A percentile compares a stretch with the other conserved stretches of the same genome.
These are phyloP conservation scores for Beauveria rudraprayagi DNA, from an alignment of 2,329 filamentous ascomycete species.

Conservation along the genomic window DNA sequence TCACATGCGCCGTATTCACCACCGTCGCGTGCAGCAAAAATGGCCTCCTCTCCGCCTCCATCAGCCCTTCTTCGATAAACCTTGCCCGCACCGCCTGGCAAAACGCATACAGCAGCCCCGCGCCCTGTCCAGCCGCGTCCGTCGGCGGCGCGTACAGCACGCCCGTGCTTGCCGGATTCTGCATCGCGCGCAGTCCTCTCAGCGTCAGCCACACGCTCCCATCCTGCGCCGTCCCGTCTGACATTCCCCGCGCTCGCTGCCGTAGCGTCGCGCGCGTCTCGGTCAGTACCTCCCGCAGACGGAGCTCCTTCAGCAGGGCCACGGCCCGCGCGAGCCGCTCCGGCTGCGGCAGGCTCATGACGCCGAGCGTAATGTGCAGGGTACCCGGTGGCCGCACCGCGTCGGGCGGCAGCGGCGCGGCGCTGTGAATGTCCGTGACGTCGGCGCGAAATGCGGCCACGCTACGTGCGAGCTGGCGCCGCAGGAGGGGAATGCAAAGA, in stretches of 20 bases:
- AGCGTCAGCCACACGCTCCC: conserved; percentile 37
- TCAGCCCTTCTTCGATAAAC: conserved; percentile 49
- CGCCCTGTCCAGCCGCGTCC: conserved; percentile 32
- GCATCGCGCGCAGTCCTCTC: conserved; percentile 54
- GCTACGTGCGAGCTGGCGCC: conserved; percentile 55
- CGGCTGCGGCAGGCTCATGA: conserved; percentile 62
- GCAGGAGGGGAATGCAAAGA: conserved; percentile 64
- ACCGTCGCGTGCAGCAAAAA: conserved; percentile 78
- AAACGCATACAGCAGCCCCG: conserved; percentile 44
- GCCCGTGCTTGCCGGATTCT: conserved; percentile 44
- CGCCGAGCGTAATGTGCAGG: conserved; percentile 77
- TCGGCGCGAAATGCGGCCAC: conserved; percentile 55
- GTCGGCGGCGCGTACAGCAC: conserved; percentile 58
- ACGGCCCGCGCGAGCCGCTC: conserved; percentile 36
- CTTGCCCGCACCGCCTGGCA: conserved; percentile 43
- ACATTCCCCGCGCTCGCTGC: conserved; percentile 1
- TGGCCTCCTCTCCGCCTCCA: conserved; percentile 49
- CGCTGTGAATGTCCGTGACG: conserved; percentile 36
- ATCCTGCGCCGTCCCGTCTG: not conserved
- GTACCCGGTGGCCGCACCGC: conserved; percentile 72
- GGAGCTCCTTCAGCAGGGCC: conserved; percentile 30
- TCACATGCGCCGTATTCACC: conserved; percentile 75
- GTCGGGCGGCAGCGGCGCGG: conserved; percentile 46
- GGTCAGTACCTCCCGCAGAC: conserved; percentile 32
- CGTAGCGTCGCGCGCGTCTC: conserved; percentile 15